Conservation (phyloP, 2,329 filamentous ascomycete genomes). For the Xylariales sp. region DNA sequence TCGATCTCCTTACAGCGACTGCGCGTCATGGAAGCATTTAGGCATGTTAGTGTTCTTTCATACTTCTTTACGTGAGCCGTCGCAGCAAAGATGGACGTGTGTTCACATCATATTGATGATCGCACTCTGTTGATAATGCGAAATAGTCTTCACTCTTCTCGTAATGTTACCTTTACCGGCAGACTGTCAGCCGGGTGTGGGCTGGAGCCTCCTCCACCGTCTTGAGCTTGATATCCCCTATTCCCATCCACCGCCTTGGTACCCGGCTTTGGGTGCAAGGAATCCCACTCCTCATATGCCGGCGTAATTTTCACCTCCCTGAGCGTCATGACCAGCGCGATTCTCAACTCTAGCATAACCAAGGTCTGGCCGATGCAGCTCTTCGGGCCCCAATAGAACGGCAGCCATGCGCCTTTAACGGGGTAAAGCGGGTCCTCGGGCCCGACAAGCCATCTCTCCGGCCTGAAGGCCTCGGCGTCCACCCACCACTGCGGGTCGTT, state of each 20-base stretch:
- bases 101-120: too few relatives aligned
- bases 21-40: too few relatives aligned
- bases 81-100: too few relatives aligned
- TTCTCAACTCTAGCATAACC: conserved; percentile 22
- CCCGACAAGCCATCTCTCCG: conserved; percentile 31
- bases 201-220: conserved; percentile 17
- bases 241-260: conserved; percentile 17
- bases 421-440: conserved; percentile 18
- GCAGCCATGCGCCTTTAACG: conserved; percentile 16
- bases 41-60: too few relatives aligned
- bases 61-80: too few relatives aligned
- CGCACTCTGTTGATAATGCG: too few relatives aligned
- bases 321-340: conserved; percentile 17
- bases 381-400: conserved; percentile 24
- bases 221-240: conserved; percentile 19
- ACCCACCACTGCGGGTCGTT: conserved; percentile 26
- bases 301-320: conserved; percentile 20
- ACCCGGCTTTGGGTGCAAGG: conserved; percentile 8
- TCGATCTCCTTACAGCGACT: too few relatives aligned
- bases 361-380: conserved; percentile 27
- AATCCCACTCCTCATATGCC: conserved; percentile 26
- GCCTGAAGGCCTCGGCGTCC: conserved; percentile 28
- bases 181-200: too few relatives aligned
- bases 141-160: too few relatives aligned
- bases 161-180: too few relatives aligned